These are phyloP conservation scores for Prunella vulgaris DNA, from an alignment of 257 asterid genomes.

Conservation along the genomic window DNA sequence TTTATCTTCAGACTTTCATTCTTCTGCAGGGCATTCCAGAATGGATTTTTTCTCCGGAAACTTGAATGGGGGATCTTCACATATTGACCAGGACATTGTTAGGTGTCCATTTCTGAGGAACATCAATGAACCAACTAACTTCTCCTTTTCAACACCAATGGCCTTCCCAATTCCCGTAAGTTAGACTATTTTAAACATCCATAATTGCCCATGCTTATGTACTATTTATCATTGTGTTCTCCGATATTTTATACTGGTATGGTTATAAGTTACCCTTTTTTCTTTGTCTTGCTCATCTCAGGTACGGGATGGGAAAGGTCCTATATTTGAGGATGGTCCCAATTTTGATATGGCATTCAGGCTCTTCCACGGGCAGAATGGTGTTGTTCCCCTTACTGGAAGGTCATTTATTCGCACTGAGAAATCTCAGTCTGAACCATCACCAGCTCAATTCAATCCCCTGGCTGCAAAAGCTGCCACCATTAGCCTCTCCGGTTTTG, in stretches of 20 bases:
- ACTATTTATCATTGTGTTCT: neutral
- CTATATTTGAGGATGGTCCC: constrained; percentile 95
- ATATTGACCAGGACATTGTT: constrained; percentile 47
- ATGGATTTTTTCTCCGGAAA: constrained; percentile 67
- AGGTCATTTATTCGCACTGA: constrained; percentile 39
- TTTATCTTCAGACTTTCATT: neutral
- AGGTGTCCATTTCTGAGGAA: constrained; percentile 92
- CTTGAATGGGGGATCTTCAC: constrained; percentile 47
- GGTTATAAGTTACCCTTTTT: constrained; percentile 1
- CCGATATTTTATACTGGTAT: neutral
- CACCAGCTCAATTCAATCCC: constrained; percentile 70
- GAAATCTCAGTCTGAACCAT: constrained; percentile 40
- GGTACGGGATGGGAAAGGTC: constrained; percentile 68
- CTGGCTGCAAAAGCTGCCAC: constrained; percentile 92
- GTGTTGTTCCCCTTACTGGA: constrained; percentile 84
- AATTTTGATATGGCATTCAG: constrained; percentile 86
- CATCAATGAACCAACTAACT: constrained; percentile 85
- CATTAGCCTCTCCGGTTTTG: constrained; percentile 84
- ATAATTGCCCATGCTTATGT: neutral
- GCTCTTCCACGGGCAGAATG: constrained; percentile 92
- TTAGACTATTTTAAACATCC: constrained; percentile 10
- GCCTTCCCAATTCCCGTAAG: constrained; percentile 64
- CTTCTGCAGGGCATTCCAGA: constrained; percentile 43
- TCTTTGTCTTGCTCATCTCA: constrained; percentile 27
- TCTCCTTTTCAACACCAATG: constrained; percentile 62